Base-by-base conservation (phyloP, 129 eudicot species). In the Escallonia rubra region DNA sequence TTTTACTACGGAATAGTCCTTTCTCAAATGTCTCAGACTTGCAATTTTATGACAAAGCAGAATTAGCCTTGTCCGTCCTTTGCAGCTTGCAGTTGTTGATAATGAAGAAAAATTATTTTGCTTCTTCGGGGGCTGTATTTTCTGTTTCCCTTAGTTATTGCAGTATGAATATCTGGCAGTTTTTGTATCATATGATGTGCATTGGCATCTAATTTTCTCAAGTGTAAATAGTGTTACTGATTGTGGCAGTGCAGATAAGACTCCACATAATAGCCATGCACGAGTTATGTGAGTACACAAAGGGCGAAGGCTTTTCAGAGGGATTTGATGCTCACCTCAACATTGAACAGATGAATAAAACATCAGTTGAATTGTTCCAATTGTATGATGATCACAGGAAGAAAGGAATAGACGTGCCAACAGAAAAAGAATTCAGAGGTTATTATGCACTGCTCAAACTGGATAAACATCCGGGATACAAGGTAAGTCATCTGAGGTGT, bases 321-420 rank as follows among this genome's bases (percentile, higher is more conserved):
- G 99, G 99, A 65, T 93, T 93, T 74, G 95, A 93, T 87, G 99
- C 99, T 5, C 99, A 93, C 74, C 99, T 93, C 48, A 89, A 93
- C 79, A 93, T 93, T 66, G 99, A 93, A 71, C 96, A 93, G 82
- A 93, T 93, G 99, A 89, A 93, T 74, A 93, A 93, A 81, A 85
- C 99, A 61, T 93, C 96, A 14, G 99, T 93, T 45, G 99, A 93
- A 71, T 76, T 93, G 63, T 93, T 93, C 64, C 99, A 93, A 42
- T 58, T 93, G 72, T 93, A 93, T 57, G 99, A 93, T 71, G 96
- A 89, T 74, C 96, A 93, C 79, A 77, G 99, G 67, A 93, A 89
- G 79, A 93, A 80, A 72, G 99, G 99, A 79, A 81, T 63, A 50
- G 59, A 73, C 57, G 96, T 93, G 69, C 88, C 89, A 42, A 82